phyloP scores from a whole-genome alignment of 441 rosid genomes.

The Populus hybrid region DNA sequence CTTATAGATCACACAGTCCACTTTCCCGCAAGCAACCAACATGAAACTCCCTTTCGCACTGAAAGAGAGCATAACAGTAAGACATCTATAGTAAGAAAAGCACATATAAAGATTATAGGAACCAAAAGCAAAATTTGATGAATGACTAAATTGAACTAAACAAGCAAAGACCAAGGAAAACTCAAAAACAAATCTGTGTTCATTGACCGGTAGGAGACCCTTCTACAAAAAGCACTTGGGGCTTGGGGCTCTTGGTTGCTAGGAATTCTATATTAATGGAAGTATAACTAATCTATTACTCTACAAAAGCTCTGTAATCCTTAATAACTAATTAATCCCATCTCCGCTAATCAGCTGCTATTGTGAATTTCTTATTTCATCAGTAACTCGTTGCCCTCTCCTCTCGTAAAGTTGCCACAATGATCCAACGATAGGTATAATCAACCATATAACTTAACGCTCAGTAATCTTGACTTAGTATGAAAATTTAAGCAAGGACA shows the following conservation, averaged over 20 bases:
- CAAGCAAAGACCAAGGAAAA: neutral
- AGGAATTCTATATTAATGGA: neutral
- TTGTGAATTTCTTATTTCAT: neutral
- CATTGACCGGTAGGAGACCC: neutral
- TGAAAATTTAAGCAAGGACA: neutral
- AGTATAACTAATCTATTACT: neutral
- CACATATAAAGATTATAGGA: neutral
- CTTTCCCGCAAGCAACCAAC: conserved; percentile 83
- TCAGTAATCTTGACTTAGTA: neutral
- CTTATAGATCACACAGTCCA: conserved; percentile 72
- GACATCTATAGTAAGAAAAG: neutral
- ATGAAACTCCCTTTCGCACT: conserved; percentile 98
- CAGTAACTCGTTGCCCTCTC: neutral
- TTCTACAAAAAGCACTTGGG: neutral
- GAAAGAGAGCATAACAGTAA: conserved; percentile 19
- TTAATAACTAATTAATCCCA: neutral
- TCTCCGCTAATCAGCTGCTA: neutral
- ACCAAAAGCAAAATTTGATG: neutral
- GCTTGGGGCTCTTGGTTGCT: neutral
- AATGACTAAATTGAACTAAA: neutral
- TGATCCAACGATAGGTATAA: neutral
- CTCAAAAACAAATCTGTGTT: conserved; percentile 1
- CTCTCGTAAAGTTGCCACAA: neutral
- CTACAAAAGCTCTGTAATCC: neutral
- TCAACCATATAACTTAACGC: neutral